Evolutionary conservation across 2,329 filamentous ascomycete species (phyloP).

Genomic region (Epichloe scottii): DNA sequence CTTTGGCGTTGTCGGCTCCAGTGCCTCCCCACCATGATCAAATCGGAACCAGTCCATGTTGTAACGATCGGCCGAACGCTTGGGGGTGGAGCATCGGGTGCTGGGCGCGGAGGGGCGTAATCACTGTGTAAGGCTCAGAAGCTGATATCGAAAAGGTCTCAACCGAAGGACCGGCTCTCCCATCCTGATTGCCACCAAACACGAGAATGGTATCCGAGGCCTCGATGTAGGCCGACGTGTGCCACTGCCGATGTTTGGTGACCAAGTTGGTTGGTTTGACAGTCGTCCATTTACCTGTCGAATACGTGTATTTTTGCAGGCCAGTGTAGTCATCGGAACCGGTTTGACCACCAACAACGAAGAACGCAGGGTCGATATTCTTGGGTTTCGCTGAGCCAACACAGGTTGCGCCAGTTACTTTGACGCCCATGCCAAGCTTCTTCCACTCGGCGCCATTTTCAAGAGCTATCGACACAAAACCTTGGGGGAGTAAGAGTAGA

Average conservation of each 20-base stretch:
- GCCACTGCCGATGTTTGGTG: constrained; percentile 57
- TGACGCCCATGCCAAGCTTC: constrained; percentile 48
- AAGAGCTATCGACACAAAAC: constrained; percentile 63
- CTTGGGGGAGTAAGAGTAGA: constrained; percentile 72
- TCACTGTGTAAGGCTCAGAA: constrained; percentile 49
- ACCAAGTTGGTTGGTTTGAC: constrained; percentile 33
- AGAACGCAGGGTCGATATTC: constrained; percentile 50
- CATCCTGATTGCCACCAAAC: constrained; percentile 63
- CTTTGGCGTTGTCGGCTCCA: constrained; percentile 38
- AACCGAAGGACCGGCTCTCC: constrained; percentile 44
- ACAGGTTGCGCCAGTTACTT: constrained; percentile 65
- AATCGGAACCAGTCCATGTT: constrained; percentile 58
- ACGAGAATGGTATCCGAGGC: constrained; percentile 61
- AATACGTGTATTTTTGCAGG: constrained; percentile 54
- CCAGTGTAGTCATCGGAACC: constrained; percentile 50
- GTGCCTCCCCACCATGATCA: constrained; percentile 58
- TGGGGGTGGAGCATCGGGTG: constrained; percentile 32
- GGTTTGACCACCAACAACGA: constrained; percentile 64
- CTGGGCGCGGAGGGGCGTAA: constrained; percentile 46
- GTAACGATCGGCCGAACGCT: constrained; percentile 56
- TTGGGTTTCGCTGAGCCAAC: constrained; percentile 55
- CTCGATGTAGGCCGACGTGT: constrained; percentile 64
- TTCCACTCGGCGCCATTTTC: constrained; percentile 61
- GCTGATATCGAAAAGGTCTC: constrained; percentile 66
- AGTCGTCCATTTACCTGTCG: constrained; percentile 39